Evolutionary conservation across 176 grass and related monocot genomes (phyloP).

Genomic region (Saccharum officinarum): DNA sequence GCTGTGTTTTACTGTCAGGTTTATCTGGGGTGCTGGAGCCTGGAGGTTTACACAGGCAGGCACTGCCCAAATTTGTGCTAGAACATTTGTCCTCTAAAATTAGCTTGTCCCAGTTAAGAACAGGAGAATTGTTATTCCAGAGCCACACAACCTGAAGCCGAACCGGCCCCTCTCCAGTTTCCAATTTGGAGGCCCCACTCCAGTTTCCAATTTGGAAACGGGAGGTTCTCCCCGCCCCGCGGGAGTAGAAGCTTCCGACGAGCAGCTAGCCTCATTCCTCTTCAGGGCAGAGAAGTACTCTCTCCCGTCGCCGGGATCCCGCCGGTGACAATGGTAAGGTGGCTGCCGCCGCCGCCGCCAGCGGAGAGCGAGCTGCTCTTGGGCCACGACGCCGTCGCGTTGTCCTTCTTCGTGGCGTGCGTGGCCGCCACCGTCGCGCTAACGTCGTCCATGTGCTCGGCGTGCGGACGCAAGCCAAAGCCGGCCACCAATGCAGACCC

Average conservation of each 20-base stretch:
- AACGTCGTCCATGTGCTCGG: constrained; percentile 67
- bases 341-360: constrained; percentile 31
- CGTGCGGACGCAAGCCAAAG: constrained; percentile 70
- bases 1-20: neutral
- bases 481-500: constrained; percentile 11
- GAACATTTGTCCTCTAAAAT: constrained; percentile 31
- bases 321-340: constrained; percentile 60
- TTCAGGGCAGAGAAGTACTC: neutral
- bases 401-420: constrained; percentile 58
- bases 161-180: constrained; percentile 31
- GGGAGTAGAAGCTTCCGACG: constrained; percentile 1
- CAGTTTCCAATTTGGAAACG: constrained; percentile 54
- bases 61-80: constrained; percentile 17
- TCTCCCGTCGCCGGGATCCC: constrained; percentile 15
- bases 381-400: constrained; percentile 32
- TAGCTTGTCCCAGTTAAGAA: constrained; percentile 54
- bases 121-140: constrained; percentile 24
- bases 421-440: constrained; percentile 52
- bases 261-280: constrained; percentile 1
- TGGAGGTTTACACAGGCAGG: neutral
- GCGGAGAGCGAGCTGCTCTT: constrained; percentile 9
- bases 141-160: constrained; percentile 39
- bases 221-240: constrained; percentile 17
- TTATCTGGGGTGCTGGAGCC: neutral
- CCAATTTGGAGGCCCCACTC: constrained; percentile 41